Conservation (phyloP, 2,329 filamentous ascomycete genomes). For the Phyllosticta citrichinensis region DNA sequence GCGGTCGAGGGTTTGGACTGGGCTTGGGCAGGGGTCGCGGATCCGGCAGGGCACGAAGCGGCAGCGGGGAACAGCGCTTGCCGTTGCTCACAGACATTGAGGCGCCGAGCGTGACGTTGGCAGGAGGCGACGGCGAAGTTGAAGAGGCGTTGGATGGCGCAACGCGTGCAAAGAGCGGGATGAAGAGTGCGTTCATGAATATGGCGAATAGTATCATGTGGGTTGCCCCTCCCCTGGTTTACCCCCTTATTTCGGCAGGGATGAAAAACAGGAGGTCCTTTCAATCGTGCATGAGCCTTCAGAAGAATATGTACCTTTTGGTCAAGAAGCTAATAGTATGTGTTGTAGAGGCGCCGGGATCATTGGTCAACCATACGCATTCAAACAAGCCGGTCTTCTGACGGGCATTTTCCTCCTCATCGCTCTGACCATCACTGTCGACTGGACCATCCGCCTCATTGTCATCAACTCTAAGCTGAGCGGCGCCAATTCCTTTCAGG, state of each 20-base stretch:
- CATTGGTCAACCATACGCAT: conserved; percentile 84
- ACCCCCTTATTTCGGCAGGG: background rate
- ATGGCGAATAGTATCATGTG: conserved; percentile 98
- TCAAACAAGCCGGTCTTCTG: conserved; percentile 78
- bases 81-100: conserved; percentile 76
- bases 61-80: conserved; percentile 40
- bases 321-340: background rate
- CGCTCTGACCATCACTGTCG: conserved; percentile 69
- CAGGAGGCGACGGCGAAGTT: conserved; percentile 45
- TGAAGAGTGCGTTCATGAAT: conserved; percentile 93
- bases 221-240: conserved; percentile 11
- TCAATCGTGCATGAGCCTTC: background rate
- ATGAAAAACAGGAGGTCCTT: background rate
- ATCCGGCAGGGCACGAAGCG: conserved; percentile 28
- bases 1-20: conserved; percentile 23
- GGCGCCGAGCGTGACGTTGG: conserved; percentile 68
- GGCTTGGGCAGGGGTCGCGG: conserved; percentile 12
- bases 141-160: conserved; percentile 51
- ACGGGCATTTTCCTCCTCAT: conserved; percentile 72
- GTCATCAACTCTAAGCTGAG: conserved; percentile 96
- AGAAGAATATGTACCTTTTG: background rate
- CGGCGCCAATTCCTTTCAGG: conserved; percentile 87
- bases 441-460: conserved; percentile 97
- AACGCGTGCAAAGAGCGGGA: conserved; percentile 66
- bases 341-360: conserved; percentile 50